These are phyloP conservation scores for Aspergillus heteromorphus DNA, from an alignment of 495 filamentous ascomycete genomes.

Conservation along the genomic window DNA sequence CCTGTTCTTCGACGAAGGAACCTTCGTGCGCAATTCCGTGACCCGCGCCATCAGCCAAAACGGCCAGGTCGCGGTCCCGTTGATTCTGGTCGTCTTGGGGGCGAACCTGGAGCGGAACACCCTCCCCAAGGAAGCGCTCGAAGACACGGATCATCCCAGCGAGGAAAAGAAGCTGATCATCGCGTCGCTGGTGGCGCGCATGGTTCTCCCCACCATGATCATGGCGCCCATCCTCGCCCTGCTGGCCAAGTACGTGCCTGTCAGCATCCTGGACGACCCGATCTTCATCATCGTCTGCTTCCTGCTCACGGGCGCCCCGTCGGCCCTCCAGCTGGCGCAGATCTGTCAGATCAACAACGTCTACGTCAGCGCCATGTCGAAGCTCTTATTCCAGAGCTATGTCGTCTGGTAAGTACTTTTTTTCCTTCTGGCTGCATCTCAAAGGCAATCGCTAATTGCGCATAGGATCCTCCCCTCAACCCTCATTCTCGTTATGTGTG, in stretches of 20 bases:
- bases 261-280: slow-evolving; percentile 94
- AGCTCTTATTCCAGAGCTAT: slow-evolving; percentile 93
- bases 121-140: slow-evolving; percentile 48
- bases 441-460: slow-evolving; percentile 22
- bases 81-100: slow-evolving; percentile 94
- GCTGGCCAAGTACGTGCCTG: slow-evolving; percentile 83
- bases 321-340: slow-evolving; percentile 90
- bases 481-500: slow-evolving; percentile 81
- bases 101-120: slow-evolving; percentile 85
- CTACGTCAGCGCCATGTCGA: slow-evolving; percentile 89
- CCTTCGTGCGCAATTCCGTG: slow-evolving; percentile 88
- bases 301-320: slow-evolving; percentile 88
- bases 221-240: slow-evolving; percentile 91
- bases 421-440: neutral
- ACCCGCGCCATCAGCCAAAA: slow-evolving; percentile 80
- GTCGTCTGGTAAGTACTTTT: slow-evolving; percentile 73
- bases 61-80: slow-evolving; percentile 85
- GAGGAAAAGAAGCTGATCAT: slow-evolving; percentile 77
- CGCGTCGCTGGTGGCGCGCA: slow-evolving; percentile 78
- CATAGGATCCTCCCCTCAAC: slow-evolving; percentile 89
- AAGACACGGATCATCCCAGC: slow-evolving; percentile 53
- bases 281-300: slow-evolving; percentile 98
- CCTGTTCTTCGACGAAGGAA: slow-evolving; percentile 83
- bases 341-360: slow-evolving; percentile 98
- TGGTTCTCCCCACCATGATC: slow-evolving; percentile 85